phyloP scores from a whole-genome alignment of 371 early-diverging fungal species.

The Mortierella sp. region DNA sequence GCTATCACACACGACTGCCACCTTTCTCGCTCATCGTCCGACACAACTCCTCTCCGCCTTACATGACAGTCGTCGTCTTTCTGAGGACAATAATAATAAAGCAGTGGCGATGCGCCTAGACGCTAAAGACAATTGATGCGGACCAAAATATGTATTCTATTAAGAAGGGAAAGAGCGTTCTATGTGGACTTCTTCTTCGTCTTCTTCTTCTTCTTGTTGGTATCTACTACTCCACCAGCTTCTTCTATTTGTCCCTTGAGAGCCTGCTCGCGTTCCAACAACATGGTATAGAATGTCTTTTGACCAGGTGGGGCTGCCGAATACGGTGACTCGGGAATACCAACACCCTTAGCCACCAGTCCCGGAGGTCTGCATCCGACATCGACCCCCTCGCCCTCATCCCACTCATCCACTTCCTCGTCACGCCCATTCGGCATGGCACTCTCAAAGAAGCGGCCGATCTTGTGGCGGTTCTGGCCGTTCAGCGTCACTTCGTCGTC shows the following conservation, averaged over 20 bases:
- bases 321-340: background rate
- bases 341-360: background rate
- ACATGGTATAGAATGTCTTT: constrained; percentile 48
- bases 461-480: constrained; percentile 49
- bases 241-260: constrained; percentile 27
- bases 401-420: constrained; percentile 35
- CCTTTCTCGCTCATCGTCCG: background rate
- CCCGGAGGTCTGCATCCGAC: constrained; percentile 44
- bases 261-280: constrained; percentile 41
- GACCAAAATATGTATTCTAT: background rate
- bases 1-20: background rate
- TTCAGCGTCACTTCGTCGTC: constrained; percentile 46
- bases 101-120: constrained; percentile 7
- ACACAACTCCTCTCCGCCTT: background rate
- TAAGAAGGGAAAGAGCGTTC: background rate
- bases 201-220: background rate
- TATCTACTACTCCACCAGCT: background rate
- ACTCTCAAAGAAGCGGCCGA: constrained; percentile 47
- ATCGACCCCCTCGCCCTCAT: constrained; percentile 42
- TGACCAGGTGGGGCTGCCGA: background rate
- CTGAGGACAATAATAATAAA: constrained; percentile 4
- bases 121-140: background rate
- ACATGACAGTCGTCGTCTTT: background rate
- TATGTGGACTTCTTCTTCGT: background rate
- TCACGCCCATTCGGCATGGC: background rate